Percentiles rank a stretch among this genome's conserved stretches.
These are phyloP conservation scores for Keithomyces neogunnii DNA, from an alignment of 2,329 filamentous ascomycete species.

Conservation along the genomic window DNA sequence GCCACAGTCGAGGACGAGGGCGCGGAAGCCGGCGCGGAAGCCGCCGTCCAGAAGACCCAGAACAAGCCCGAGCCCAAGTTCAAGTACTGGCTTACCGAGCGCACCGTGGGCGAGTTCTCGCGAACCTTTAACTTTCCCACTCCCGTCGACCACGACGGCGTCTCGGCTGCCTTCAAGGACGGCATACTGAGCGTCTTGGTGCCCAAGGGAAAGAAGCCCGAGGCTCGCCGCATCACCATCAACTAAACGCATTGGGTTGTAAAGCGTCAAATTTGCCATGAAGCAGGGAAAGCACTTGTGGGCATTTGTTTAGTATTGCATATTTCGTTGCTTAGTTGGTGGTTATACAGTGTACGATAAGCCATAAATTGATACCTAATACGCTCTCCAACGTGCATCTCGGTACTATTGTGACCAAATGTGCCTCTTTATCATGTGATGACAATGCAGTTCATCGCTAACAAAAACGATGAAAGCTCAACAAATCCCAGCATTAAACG, in stretches of 20 bases:
- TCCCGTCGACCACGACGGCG: constrained; percentile 49
- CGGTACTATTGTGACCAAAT: no score
- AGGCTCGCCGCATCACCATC: constrained; percentile 13
- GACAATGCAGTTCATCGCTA: no score
- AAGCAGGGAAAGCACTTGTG: no score
- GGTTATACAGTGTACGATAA: no score
- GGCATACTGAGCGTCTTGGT: constrained; percentile 53
- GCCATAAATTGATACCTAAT: no score
- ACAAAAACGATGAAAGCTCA: no score
- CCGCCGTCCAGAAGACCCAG: constrained; percentile 13
- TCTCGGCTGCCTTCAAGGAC: constrained; percentile 52
- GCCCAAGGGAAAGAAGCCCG: constrained; percentile 31
- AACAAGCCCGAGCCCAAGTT: constrained; percentile 12
- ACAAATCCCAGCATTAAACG: no score
- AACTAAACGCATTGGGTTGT: constrained; percentile 13
- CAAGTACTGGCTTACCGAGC: constrained; percentile 61
- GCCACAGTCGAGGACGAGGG: constrained; percentile 54
- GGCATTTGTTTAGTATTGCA: no score
- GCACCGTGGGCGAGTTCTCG: constrained; percentile 54
- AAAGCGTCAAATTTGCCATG: no score
- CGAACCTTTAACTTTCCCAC: constrained; percentile 57
- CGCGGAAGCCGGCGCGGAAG: constrained; percentile 13
- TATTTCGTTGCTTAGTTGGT: no score
- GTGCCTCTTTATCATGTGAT: no score
- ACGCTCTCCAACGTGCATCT: no score